These are phyloP conservation scores for Komagataella populi DNA, from an alignment of 805 yeast genomes.

Conservation along the genomic window DNA sequence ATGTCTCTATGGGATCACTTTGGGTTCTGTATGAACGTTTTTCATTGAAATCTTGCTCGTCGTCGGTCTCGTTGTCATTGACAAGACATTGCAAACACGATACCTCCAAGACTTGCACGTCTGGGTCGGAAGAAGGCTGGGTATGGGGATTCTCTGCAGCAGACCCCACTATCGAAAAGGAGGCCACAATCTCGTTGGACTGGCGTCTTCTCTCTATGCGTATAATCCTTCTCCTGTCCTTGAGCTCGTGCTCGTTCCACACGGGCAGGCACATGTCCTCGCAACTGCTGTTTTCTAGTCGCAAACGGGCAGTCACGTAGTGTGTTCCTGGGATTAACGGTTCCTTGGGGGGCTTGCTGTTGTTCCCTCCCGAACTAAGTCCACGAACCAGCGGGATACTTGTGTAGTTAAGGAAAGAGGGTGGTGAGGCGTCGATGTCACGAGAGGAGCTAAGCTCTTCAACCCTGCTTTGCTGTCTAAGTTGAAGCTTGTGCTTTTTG, in stretches of 20 bases:
- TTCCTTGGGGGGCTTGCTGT: conserved; percentile 37
- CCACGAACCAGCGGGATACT: conserved; percentile 37
- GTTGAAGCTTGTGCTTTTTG: neutral
- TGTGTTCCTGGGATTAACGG: conserved; percentile 7
- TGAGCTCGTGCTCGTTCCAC: conserved; percentile 32
- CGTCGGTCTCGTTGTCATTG: conserved; percentile 14
- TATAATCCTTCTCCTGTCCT: conserved; percentile 41
- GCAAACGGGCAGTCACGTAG: conserved; percentile 32
- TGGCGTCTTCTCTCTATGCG: conserved; percentile 41
- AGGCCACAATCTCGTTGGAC: conserved; percentile 30
- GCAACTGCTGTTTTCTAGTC: conserved; percentile 28
- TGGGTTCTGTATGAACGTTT: neutral
- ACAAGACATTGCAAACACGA: conserved; percentile 39
- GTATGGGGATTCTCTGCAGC: conserved; percentile 32
- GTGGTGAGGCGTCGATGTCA: neutral
- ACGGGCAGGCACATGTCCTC: conserved; percentile 34
- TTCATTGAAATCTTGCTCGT: conserved; percentile 11
- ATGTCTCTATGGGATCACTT: neutral
- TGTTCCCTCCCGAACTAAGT: conserved; percentile 42
- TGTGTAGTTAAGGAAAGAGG: neutral
- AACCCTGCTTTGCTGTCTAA: neutral
- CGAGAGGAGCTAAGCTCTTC: neutral
- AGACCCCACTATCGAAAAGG: conserved; percentile 37
- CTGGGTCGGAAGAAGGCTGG: conserved; percentile 22
- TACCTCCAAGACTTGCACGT: conserved; percentile 41